Conservation (phyloP, 768 basidiomycete genomes). For the Boletus sp. region DNA sequence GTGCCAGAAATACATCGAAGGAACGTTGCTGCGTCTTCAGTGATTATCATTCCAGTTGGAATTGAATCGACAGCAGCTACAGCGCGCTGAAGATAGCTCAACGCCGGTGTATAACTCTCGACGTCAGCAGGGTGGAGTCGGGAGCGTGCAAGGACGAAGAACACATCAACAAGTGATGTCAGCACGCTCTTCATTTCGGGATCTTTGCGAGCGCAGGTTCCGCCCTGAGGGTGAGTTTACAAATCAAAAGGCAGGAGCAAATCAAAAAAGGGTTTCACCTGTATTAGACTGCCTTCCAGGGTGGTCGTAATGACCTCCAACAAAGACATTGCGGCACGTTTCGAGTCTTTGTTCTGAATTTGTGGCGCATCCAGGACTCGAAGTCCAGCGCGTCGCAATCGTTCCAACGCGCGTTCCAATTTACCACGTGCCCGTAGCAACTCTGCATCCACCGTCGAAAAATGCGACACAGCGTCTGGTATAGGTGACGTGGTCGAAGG, state of each 20-base stretch:
- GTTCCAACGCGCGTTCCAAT: constrained; percentile 58
- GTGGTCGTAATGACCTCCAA: constrained; percentile 36
- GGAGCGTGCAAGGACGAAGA: constrained; percentile 52
- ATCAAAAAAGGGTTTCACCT: constrained; percentile 24
- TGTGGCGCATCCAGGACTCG: constrained; percentile 42
- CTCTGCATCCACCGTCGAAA: constrained; percentile 8
- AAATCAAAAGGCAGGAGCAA: not conserved
- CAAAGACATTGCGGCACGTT: constrained; percentile 25
- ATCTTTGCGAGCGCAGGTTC: not conserved
- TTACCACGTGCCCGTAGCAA: constrained; percentile 43
- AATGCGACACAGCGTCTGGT: not conserved
- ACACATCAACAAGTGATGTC: constrained; percentile 49
- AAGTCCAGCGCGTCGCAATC: constrained; percentile 48
- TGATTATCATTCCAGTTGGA: constrained; percentile 4
- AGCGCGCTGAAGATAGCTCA: constrained; percentile 47
- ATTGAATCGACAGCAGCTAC: constrained; percentile 21
- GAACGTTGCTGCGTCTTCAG: constrained; percentile 44
- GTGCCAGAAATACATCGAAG: constrained; percentile 69
- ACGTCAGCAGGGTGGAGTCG: constrained; percentile 39
- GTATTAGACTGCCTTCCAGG: constrained; percentile 29
- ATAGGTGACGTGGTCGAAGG: not conserved
- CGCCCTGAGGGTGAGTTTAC: constrained; percentile 1
- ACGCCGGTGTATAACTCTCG: constrained; percentile 44
- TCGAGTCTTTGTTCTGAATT: constrained; percentile 5
- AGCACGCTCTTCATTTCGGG: constrained; percentile 34